Base-by-base conservation (phyloP, 2,329 filamentous ascomycete species). In the Arthrobotrys sinensis region DNA sequence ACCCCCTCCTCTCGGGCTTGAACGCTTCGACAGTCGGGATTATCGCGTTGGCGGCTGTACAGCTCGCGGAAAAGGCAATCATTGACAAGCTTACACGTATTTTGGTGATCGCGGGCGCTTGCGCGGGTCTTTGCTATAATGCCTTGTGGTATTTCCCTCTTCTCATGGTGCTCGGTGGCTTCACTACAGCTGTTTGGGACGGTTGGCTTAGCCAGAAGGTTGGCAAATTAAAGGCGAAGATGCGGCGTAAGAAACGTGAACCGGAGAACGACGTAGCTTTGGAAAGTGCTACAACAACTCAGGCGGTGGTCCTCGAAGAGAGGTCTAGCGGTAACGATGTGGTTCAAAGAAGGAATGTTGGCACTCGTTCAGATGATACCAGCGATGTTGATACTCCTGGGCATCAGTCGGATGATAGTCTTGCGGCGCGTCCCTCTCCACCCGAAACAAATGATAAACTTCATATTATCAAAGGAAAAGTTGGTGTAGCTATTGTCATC, bases 91-190 rank as follows among this genome's bases (percentile, higher is more conserved):
- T 91, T 2, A 90, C 91, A 0, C 85, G 91, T 0, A 84, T 90
- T 0, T 80, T 93, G 1, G 89, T 93, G 0, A 90, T 92, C 11
- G 81, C 90, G 5, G 88, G 88, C 2, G 91, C 86, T 0, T 86
- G 87, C 11, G 91, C 90, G 0, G 92, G 91, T 0, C 84, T 93
- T 80, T 86, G 91, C 60, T 93, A 93, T 80, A 92, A 90, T 63
- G 88, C 91, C 0, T 84, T 93, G 0, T 94, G 92, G 92, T 94
- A 92, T 80, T 93, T 93, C 52, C 92, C 92, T 0, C 81, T 89
- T 0, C 82, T 93, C 2, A 90, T 93, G 83, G 81, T 87, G 0
- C 79, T 86, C 0, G 88, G 87, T 0, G 91, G 91, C 0, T 8
- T 86, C 0, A 83, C 84, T 0, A 88, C 89, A 0, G 83, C 89